These are phyloP conservation scores for Coleophoma crateriformis DNA, from an alignment of 2,329 filamentous ascomycete species.

Conservation along the genomic window DNA sequence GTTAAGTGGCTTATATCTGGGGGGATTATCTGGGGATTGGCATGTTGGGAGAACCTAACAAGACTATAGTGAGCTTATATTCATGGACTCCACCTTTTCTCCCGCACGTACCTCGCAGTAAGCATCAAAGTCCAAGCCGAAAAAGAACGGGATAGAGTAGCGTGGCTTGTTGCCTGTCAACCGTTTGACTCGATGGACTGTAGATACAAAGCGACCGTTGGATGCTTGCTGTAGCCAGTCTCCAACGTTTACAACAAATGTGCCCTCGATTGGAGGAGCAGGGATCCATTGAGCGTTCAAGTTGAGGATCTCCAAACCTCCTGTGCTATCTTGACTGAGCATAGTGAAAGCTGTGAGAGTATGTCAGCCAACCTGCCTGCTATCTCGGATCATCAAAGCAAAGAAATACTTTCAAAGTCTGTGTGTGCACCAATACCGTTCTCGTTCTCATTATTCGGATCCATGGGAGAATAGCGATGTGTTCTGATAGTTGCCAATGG, in stretches of 20 bases:
- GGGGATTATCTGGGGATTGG: no score
- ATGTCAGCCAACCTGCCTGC: no score
- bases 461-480: neutral
- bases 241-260: slow-evolving; percentile 46
- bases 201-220: slow-evolving; percentile 38
- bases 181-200: slow-evolving; percentile 40
- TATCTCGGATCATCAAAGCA: no score
- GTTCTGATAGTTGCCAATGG: neutral
- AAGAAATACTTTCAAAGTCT: neutral
- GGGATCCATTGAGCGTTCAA: slow-evolving; percentile 23
- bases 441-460: neutral
- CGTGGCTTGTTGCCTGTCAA: slow-evolving; percentile 10
- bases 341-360: slow-evolving; percentile 32
- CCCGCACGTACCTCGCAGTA: no score
- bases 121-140: neutral
- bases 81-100: no score
- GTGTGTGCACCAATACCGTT: neutral
- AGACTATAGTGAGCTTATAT: no score
- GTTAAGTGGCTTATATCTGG: no score
- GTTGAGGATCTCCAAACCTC: slow-evolving; percentile 38
- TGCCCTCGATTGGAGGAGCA: slow-evolving; percentile 32
- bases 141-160: neutral
- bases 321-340: slow-evolving; percentile 35
- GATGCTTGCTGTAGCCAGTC: slow-evolving; percentile 47
- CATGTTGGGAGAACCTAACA: no score